These are phyloP conservation scores for Claviceps arundinis DNA, from an alignment of 2,329 filamentous ascomycete genomes.

Conservation along the genomic window DNA sequence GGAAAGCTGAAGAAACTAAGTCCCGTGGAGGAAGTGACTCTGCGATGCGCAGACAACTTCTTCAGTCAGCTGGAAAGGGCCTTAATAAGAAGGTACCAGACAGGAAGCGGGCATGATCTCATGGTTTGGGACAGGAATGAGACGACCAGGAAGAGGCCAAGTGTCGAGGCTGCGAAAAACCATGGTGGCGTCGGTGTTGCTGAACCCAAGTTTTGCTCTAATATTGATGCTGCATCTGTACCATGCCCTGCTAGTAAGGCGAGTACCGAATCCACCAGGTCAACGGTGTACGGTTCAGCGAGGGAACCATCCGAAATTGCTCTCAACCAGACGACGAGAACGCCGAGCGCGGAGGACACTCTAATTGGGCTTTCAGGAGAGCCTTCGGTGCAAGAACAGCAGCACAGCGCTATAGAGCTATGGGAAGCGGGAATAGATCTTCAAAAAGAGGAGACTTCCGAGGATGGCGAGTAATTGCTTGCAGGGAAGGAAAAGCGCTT, in stretches of 20 bases:
- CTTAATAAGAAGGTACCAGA: background rate
- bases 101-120: background rate
- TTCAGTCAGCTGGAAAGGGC: background rate
- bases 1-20: background rate
- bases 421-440: constrained; percentile 2
- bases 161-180: background rate
- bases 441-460: background rate
- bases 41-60: constrained; percentile 1
- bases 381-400: background rate
- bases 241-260: background rate
- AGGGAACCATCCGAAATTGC: background rate
- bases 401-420: constrained; percentile 3
- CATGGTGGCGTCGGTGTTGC: background rate
- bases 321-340: background rate
- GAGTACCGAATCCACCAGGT: background rate
- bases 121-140: background rate
- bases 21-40: background rate
- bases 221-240: background rate
- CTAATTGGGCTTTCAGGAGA: background rate
- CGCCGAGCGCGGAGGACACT: background rate
- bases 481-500: background rate
- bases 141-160: background rate
- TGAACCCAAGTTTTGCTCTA: background rate
- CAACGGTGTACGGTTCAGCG: background rate
- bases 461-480: background rate